Evolutionary conservation across 108 stramenopile genomes (phyloP), one percentile per base, ranked within the genome.

Genomic region (Skeletonema menzelii): DNA sequence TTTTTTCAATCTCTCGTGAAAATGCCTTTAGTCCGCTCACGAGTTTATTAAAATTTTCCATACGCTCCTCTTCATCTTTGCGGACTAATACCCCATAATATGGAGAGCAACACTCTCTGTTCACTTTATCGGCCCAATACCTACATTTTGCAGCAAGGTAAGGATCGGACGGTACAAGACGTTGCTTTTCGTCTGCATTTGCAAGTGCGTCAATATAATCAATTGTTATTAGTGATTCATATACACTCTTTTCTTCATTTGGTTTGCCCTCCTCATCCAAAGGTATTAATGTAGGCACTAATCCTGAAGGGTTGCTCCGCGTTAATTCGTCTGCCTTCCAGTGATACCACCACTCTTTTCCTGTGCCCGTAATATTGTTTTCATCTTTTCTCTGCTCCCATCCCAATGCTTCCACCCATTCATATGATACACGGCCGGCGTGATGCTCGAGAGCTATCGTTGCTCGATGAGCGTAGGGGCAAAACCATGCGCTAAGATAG

Each of bases 321-420:
- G 70, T 77, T 28, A 95, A 67, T 76, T 91, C 91, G 15, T 86
- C 87, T 44, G 83, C 82, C 67, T 95, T 95, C 88, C 88, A 92
- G 66, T 95, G 94, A 75, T 95, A 95, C 84, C 86, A 92, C 91
- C 91, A 95, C 53, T 95, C 94, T 14, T 90, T 77, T n/a, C 91
- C 88, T 0, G 84, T 82, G 8, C 86, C 86, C 8, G 91, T 89
- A 0, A 90, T 86, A 64, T 88, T 87, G 0, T 88, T 78, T 15
- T 88, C 77, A 66, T 92, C 88, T 8, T 73, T 57, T 42, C 87
- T 73, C 73, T 88, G 87, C 63, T 94, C 89, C 94, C 94, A 95
- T 28, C 94, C 94, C 57, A 72, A 20, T 20, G 88, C 88, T 70
- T 92, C 94, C 55, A 90, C 84, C 91, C 90, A 95, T 68, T 90